These are phyloP conservation scores for Neurospora intermedia DNA, from an alignment of 495 filamentous ascomycete genomes.

Conservation along the genomic window DNA sequence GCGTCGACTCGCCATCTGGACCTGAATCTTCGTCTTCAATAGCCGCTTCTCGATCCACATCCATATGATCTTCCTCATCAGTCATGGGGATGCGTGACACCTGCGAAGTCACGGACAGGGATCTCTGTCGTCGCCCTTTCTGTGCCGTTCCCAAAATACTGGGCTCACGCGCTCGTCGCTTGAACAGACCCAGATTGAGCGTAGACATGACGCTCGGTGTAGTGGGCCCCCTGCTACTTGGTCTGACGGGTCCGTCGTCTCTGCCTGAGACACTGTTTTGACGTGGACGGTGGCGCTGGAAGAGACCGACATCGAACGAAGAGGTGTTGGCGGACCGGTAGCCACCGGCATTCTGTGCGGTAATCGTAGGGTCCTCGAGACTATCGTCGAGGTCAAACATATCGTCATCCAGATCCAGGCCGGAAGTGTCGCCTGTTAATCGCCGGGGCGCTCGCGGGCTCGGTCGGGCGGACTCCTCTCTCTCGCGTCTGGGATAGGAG, in stretches of 20 bases:
- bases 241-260: conserved; percentile 34
- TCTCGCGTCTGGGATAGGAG: not conserved
- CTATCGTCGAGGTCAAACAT: conserved; percentile 37
- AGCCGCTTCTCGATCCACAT: conserved; percentile 1
- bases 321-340: conserved; percentile 36
- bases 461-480: conserved; percentile 15
- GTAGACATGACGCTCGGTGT: conserved; percentile 35
- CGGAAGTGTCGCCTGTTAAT: conserved; percentile 27
- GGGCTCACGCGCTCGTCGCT: conserved; percentile 33
- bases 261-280: conserved; percentile 36
- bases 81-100: conserved; percentile 4
- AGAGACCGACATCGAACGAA: conserved; percentile 29
- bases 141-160: conserved; percentile 36
- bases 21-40: conserved; percentile 28
- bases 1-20: conserved; percentile 36
- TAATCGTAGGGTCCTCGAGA: conserved; percentile 22
- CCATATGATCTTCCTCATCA: conserved; percentile 1
- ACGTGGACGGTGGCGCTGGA: conserved; percentile 31
- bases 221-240: conserved; percentile 35
- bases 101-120: conserved; percentile 17
- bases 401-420: conserved; percentile 36
- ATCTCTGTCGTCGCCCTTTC: conserved; percentile 23
- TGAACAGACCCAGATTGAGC: conserved; percentile 37
- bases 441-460: conserved; percentile 12
- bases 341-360: conserved; percentile 16